These are phyloP conservation scores for Aspergillus viridinutans DNA, from an alignment of 2,329 filamentous ascomycete species.

Conservation along the genomic window DNA sequence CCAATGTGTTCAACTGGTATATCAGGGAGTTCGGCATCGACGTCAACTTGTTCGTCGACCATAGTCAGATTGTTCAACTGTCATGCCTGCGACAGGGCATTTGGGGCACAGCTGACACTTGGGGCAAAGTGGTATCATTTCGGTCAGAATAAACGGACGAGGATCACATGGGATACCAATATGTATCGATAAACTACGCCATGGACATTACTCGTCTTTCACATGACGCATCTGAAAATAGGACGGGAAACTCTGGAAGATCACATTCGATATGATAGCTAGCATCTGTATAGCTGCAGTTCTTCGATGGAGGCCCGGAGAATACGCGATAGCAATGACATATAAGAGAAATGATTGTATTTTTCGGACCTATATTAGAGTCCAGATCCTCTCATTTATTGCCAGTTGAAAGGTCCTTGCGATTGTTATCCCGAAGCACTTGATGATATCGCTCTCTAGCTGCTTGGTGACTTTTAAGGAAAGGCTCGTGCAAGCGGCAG, in stretches of 20 bases:
- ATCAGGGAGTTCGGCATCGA: constrained; percentile 54
- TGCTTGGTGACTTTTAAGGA: too few relatives aligned
- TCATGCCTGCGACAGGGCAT: constrained; percentile 50
- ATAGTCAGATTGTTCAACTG: constrained; percentile 56
- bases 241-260: neutral
- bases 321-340: neutral
- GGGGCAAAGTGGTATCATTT: constrained; percentile 49
- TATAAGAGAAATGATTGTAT: neutral
- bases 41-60: constrained; percentile 56
- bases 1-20: constrained; percentile 55
- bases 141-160: constrained; percentile 18
- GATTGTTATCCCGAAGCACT: too few relatives aligned
- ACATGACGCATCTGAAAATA: too few relatives aligned
- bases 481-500: neutral
- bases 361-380: neutral
- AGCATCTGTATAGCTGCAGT: neutral
- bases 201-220: neutral
- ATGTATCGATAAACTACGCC: neutral
- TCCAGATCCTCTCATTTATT: neutral
- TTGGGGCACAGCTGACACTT: constrained; percentile 55
- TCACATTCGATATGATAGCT: neutral
- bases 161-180: neutral
- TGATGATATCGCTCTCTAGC: too few relatives aligned
- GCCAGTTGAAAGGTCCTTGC: neutral
- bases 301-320: neutral